phyloP scores from a whole-genome alignment of 2,329 filamentous ascomycete species.

The Cadophora luteo-olivacea region DNA sequence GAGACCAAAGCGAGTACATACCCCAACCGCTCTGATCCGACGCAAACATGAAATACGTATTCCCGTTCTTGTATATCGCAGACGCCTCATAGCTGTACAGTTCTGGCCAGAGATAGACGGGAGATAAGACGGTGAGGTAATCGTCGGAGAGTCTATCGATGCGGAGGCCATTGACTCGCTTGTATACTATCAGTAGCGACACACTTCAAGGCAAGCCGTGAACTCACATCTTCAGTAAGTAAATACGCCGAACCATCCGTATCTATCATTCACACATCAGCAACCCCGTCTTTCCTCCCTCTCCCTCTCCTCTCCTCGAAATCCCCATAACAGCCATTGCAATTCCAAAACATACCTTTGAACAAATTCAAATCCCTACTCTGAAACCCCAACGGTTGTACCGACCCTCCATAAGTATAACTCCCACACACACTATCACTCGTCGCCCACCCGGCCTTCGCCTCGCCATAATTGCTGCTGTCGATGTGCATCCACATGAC shows the following conservation, averaged over 20 bases:
- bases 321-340: too few species aligned
- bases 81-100: constrained; percentile 61
- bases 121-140: constrained; percentile 58
- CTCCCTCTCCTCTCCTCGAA: too few species aligned
- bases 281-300: too few species aligned
- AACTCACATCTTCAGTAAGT: constrained; percentile 64
- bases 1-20: too few species aligned
- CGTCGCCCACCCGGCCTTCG: constrained; percentile 68
- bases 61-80: constrained; percentile 65
- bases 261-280: too few species aligned
- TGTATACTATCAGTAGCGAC: too few species aligned
- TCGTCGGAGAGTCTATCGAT: constrained; percentile 63
- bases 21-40: constrained; percentile 57
- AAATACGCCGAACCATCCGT: constrained; percentile 66
- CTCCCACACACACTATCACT: constrained; percentile 64
- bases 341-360: constrained; percentile 33
- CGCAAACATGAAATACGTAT: constrained; percentile 70
- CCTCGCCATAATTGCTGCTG: constrained; percentile 64
- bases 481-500: constrained; percentile 77
- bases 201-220: too few species aligned
- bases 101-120: constrained; percentile 57
- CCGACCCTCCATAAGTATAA: constrained; percentile 55
- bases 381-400: constrained; percentile 44
- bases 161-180: constrained; percentile 63
- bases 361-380: constrained; percentile 44